phyloP scores from a whole-genome alignment of 805 yeast genomes.

The Yarrowia osloensis region DNA sequence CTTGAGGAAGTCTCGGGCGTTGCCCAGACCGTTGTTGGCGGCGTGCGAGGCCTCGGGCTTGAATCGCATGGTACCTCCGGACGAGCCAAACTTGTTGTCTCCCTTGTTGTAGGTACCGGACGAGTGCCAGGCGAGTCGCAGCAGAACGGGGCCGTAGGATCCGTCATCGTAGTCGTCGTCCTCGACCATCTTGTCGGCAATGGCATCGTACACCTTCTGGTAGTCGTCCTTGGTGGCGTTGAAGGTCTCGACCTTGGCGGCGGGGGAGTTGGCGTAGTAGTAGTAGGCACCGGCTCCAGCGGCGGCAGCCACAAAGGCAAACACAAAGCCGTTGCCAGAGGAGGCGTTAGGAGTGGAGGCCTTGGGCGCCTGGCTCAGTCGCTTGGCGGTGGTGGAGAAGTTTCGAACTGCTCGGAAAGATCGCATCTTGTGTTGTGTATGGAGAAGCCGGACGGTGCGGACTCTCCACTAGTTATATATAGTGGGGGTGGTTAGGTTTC shows the following conservation, averaged over 20 bases:
- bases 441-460: neutral
- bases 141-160: conserved; percentile 69
- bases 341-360: conserved; percentile 18
- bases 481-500: conserved; percentile 18
- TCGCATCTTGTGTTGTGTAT: conserved; percentile 1
- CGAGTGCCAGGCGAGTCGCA: conserved; percentile 78
- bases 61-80: conserved; percentile 66
- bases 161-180: conserved; percentile 60
- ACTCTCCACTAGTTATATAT: neutral
- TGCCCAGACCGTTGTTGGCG: conserved; percentile 64
- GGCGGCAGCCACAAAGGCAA: conserved; percentile 34
- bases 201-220: conserved; percentile 74
- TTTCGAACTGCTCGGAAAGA: conserved; percentile 28
- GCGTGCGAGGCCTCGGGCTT: conserved; percentile 54
- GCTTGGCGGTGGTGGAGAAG: conserved; percentile 26
- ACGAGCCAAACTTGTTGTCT: conserved; percentile 52
- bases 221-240: conserved; percentile 53
- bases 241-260: conserved; percentile 39
- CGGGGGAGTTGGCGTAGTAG: conserved; percentile 39
- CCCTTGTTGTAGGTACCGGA: conserved; percentile 71
- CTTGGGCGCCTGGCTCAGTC: conserved; percentile 27
- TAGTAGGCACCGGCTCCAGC: conserved; percentile 42
- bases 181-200: conserved; percentile 59
- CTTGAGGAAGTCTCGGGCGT: conserved; percentile 58
- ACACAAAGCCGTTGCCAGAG: conserved; percentile 27